Evolutionary conservation across 495 filamentous ascomycete genomes (phyloP), one percentile per base, ranked within the genome.

Genomic region (Talaromyces wortmannii): DNA sequence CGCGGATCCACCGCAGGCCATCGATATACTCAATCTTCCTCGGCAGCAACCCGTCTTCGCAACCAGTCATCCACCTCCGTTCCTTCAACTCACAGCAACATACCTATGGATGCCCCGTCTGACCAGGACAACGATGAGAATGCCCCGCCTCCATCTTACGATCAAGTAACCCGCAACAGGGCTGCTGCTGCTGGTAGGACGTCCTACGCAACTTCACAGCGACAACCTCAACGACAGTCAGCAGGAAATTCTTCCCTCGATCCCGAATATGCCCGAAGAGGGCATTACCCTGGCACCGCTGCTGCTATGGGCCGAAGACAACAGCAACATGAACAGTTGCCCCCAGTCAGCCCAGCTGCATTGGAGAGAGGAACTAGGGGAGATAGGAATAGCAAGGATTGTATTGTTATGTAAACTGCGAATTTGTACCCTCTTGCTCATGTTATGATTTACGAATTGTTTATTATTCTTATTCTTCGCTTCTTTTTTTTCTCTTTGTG

Each of bases 61-160:
- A 44, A 53, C 6, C 56, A 62, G 15, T 45, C 48, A 1, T 32
- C 53, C 45, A 32, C 31, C 33, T 59, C 52, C 7, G 32, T 56
- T 48, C 50, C 59, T 13, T 55, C 75, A 74, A 52, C 70, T 64
- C 48, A 23, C 50, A 51, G 52, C 48, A 60, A 59, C 15, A 52
- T 66, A 46, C 45, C 57, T 45, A 61, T 69, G 18, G 70, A 67
- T 53, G 53, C 59, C 69, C 31, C 64, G 12, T 50, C 49, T 48
- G 57, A 60, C 15, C 72, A 78, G 16, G 72, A 70, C 29, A 67
- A 76, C n/a, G 78, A 72, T 6, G 75, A 81, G 4, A 81, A 85
- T 48, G 83, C 79, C 0, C 84, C 87, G 4, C 90, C 89, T 10
- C 90, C 90, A 6, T 84, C 81, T 12, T 95, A 95, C 64, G 90